Percentiles rank a stretch among this genome's conserved stretches.
Conservation (phyloP, 2,329 filamentous ascomycete species). For the Exutisphaerella laricina region DNA sequence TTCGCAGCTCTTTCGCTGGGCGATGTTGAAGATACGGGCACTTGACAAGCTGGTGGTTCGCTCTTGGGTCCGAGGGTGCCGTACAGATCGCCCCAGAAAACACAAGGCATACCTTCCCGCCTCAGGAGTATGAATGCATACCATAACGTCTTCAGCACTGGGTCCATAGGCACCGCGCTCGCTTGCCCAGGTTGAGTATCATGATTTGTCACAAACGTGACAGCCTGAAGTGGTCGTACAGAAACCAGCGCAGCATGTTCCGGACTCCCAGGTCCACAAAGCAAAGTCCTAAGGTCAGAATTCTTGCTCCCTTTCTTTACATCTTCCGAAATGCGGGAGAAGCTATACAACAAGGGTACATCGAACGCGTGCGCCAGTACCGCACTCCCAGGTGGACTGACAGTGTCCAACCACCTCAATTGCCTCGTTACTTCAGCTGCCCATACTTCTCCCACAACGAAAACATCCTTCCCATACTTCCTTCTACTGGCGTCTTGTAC, state of each 20-base stretch:
- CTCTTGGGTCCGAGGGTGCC: slow-evolving; percentile 50
- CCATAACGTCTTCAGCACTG: slow-evolving; percentile 65
- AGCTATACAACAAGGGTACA: slow-evolving; percentile 62
- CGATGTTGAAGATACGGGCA: slow-evolving; percentile 1
- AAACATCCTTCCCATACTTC: slow-evolving; percentile 45
- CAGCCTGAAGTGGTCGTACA: slow-evolving; percentile 24
- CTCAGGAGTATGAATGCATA: slow-evolving; percentile 67
- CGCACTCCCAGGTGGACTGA: slow-evolving; percentile 35
- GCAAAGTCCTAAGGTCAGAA: slow-evolving; percentile 53
- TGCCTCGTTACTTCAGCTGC: slow-evolving; percentile 53
- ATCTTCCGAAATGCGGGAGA: slow-evolving; percentile 53
- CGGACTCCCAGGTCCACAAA: slow-evolving; percentile 16
- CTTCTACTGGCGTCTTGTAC: slow-evolving; percentile 44
- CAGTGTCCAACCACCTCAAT: slow-evolving; percentile 44
- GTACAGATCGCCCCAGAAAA: slow-evolving; percentile 68
- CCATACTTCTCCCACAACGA: slow-evolving; percentile 68
- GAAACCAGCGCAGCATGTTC: slow-evolving; percentile 18
- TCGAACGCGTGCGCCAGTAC: slow-evolving; percentile 57
- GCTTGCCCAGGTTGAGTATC: slow-evolving; percentile 62
- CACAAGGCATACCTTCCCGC: slow-evolving; percentile 56
- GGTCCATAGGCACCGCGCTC: slow-evolving; percentile 56
- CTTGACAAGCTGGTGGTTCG: slow-evolving; percentile 40
- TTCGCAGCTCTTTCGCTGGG: not conserved
- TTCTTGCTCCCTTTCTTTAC: slow-evolving; percentile 37
- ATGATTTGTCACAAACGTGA: slow-evolving; percentile 66